These are phyloP conservation scores for Globisporangium cederbergense DNA, from an alignment of 352 stramenopile species.

Conservation along the genomic window DNA sequence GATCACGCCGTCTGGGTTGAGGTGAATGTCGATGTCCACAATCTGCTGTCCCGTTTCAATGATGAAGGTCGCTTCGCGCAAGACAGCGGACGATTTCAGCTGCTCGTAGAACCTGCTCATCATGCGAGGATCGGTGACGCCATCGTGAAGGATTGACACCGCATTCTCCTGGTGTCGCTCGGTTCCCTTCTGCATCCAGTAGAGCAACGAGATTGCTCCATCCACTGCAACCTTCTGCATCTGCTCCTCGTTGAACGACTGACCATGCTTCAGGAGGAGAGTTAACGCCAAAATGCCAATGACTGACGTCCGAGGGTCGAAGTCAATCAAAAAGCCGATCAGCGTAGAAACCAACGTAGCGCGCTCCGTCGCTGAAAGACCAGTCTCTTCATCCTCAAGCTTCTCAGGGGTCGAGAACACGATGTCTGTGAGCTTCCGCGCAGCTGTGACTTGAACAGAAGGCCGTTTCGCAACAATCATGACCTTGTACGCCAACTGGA, in stretches of 20 bases:
- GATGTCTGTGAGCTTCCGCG: constrained; percentile 75
- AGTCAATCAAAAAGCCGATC: constrained; percentile 68
- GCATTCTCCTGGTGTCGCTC: constrained; percentile 80
- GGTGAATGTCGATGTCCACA: constrained; percentile 54
- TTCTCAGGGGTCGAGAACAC: constrained; percentile 58
- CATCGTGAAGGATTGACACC: constrained; percentile 68
- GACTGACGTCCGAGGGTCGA: constrained; percentile 68
- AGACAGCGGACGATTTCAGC: constrained; percentile 39
- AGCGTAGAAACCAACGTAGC: constrained; percentile 64
- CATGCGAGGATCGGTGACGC: constrained; percentile 37
- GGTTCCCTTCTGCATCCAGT: constrained; percentile 84
- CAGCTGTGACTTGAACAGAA: constrained; percentile 62
- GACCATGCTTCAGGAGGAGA: constrained; percentile 60
- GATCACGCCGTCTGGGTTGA: constrained; percentile 54
- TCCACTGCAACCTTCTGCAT: constrained; percentile 78
- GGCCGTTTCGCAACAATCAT: constrained; percentile 48
- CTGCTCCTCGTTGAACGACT: constrained; percentile 45
- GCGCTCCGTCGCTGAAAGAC: constrained; percentile 46
- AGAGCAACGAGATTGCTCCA: constrained; percentile 62
- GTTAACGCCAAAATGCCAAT: constrained; percentile 68
- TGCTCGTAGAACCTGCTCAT: constrained; percentile 62
- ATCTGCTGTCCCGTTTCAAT: constrained; percentile 64
- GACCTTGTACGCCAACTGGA: constrained; percentile 58
- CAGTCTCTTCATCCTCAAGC: constrained; percentile 44
- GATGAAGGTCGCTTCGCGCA: constrained; percentile 62